phyloP scores from a whole-genome alignment of 2,329 filamentous ascomycete species.

The Penicillium sclerotiorum region DNA sequence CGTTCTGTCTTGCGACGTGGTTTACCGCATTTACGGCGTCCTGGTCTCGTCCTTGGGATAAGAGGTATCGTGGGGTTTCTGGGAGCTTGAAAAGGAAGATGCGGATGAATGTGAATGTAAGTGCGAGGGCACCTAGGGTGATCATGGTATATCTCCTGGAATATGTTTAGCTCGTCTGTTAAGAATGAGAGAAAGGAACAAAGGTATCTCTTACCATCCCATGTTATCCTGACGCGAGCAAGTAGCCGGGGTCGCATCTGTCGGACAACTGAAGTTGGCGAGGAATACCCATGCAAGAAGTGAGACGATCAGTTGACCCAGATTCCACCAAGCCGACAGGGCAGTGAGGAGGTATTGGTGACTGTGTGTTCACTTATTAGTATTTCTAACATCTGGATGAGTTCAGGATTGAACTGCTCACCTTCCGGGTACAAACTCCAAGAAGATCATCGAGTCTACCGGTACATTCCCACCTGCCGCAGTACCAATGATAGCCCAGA shows the following conservation, averaged over 20 bases:
- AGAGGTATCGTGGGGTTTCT: constrained; percentile 33
- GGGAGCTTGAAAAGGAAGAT: constrained; percentile 33
- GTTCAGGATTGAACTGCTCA: background rate
- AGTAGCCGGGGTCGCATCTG: constrained; percentile 24
- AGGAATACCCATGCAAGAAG: constrained; percentile 34
- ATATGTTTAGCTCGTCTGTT: background rate
- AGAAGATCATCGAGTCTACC: constrained; percentile 33
- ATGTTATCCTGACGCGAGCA: constrained; percentile 28
- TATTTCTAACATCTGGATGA: too few relatives aligned
- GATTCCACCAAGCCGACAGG: constrained; percentile 53
- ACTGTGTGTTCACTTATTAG: too few relatives aligned
- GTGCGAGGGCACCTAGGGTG: constrained; percentile 27
- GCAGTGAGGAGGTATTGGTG: constrained; percentile 36
- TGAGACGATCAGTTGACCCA: constrained; percentile 46
- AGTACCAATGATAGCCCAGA: constrained; percentile 33
- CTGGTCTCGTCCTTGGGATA: constrained; percentile 41
- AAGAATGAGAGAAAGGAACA: background rate
- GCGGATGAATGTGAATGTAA: constrained; percentile 30
- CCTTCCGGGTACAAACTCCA: constrained; percentile 33
- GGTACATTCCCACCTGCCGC: constrained; percentile 32
- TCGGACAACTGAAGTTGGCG: constrained; percentile 32
- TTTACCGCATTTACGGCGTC: constrained; percentile 54
- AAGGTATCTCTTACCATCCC: constrained; percentile 27
- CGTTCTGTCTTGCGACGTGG: constrained; percentile 33
- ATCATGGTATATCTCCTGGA: constrained; percentile 31